Conservation (phyloP, 225 moss, liverwort and hornwort species). For the Marchantia paleacea region DNA sequence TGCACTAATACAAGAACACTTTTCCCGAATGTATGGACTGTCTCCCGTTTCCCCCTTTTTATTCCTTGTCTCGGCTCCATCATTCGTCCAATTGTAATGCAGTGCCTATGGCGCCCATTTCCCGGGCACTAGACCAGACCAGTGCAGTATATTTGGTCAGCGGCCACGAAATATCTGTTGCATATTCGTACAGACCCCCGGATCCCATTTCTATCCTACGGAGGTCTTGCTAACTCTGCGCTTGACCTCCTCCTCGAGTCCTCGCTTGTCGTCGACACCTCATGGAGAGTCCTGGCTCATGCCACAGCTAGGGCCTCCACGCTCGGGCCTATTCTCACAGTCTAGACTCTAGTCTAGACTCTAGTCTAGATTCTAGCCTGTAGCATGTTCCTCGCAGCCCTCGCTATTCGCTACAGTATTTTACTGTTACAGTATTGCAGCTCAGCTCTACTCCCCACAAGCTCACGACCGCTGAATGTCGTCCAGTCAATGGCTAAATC, state of each 20-base stretch:
- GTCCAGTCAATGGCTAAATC: too few species aligned
- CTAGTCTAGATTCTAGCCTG: background rate
- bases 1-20: background rate
- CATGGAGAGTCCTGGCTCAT: too few species aligned
- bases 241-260: background rate
- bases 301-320: too few species aligned
- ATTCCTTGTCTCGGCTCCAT: slow-evolving; percentile 2
- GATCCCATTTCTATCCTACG: background rate
- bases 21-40: slow-evolving; percentile 12
- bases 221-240: background rate
- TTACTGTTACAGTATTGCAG: background rate
- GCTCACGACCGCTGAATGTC: background rate
- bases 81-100: background rate
- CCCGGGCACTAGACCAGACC: slow-evolving; percentile 1
- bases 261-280: background rate
- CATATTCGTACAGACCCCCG: background rate
- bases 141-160: background rate
- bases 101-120: background rate
- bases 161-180: background rate
- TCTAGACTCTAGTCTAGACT: background rate
- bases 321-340: too few species aligned
- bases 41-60: background rate
- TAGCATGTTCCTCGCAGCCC: background rate
- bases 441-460: background rate
- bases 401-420: background rate